Conservation (phyloP, 2,329 filamentous ascomycete species). For the Uncinocarpus reesii region DNA sequence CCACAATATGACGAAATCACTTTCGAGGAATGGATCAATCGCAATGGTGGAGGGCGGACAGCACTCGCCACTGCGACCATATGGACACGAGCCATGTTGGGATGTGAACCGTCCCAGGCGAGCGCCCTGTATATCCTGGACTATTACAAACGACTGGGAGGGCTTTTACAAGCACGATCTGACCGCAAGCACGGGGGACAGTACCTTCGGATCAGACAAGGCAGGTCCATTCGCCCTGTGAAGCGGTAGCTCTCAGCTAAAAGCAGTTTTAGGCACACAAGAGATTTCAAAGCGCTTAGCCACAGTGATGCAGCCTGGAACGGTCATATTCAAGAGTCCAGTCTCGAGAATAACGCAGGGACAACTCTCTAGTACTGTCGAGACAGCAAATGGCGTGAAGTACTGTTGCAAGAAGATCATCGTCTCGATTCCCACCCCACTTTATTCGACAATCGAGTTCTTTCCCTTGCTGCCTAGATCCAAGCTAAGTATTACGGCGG, state of each 20-base stretch:
- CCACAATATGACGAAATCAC: conserved; percentile 27
- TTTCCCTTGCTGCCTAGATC: conserved; percentile 30
- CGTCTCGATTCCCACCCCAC: conserved; percentile 3
- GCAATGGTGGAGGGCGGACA: conserved; percentile 25
- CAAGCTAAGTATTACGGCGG: conserved; percentile 23
- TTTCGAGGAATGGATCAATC: conserved; percentile 29
- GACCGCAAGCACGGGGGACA: conserved; percentile 31
- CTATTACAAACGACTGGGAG: conserved; percentile 30
- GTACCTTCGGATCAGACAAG: conserved; percentile 25
- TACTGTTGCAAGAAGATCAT: conserved; percentile 1
- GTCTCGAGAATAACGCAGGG: not conserved
- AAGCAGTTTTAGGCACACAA: not conserved
- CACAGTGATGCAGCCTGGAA: not conserved
- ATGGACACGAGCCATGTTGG: conserved; percentile 33
- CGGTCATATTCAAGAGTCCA: not conserved
- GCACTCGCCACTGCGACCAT: conserved; percentile 30
- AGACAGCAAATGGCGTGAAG: not conserved
- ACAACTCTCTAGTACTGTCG: not conserved
- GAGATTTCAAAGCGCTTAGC: conserved; percentile 5
- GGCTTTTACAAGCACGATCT: conserved; percentile 29
- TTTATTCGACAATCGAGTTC: conserved; percentile 34
- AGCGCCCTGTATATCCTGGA: conserved; percentile 33
- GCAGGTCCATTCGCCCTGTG: conserved; percentile 10
- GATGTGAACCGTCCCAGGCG: conserved; percentile 29
- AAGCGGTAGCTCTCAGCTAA: not conserved